Conservation (phyloP, 2,329 filamentous ascomycete species). For the Penicillium sp. region DNA sequence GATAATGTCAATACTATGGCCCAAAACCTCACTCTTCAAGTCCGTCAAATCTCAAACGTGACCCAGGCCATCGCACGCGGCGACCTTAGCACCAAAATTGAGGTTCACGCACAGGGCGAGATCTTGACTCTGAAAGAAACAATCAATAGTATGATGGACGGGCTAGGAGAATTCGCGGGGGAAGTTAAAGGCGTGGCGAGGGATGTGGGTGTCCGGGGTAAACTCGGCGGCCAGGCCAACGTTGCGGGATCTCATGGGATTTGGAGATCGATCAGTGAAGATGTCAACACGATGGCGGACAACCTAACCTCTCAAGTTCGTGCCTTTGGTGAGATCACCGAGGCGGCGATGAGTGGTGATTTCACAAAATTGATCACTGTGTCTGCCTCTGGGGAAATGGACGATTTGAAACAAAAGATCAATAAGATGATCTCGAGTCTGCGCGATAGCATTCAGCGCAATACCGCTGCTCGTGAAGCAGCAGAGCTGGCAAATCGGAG, state of each 20-base stretch:
- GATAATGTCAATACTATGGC: constrained; percentile 59
- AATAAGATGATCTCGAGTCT: constrained; percentile 95
- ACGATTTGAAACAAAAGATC: constrained; percentile 93
- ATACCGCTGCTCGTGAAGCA: constrained; percentile 83
- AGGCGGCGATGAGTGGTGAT: constrained; percentile 84
- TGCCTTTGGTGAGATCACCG: constrained; percentile 91
- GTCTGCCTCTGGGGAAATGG: constrained; percentile 92
- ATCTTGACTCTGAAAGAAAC: constrained; percentile 86
- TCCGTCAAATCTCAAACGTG: constrained; percentile 79
- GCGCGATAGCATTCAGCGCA: constrained; percentile 85
- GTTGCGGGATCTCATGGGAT: constrained; percentile 79
- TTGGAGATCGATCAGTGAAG: constrained; percentile 93
- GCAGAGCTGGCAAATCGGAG: constrained; percentile 92
- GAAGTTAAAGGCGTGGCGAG: constrained; percentile 87
- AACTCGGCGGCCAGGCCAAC: constrained; percentile 94
- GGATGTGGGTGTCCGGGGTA: constrained; percentile 88
- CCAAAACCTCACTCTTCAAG: constrained; percentile 53
- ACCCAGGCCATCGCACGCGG: constrained; percentile 87
- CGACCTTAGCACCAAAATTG: constrained; percentile 88
- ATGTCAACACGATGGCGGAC: constrained; percentile 82
- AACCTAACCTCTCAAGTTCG: constrained; percentile 86
- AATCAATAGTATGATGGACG: constrained; percentile 94
- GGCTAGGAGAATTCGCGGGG: constrained; percentile 84
- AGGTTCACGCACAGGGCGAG: constrained; percentile 84
- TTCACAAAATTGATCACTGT: constrained; percentile 92